These are phyloP conservation scores for Lichenothelia convexa DNA, from an alignment of 495 filamentous ascomycete species.

Conservation along the genomic window DNA sequence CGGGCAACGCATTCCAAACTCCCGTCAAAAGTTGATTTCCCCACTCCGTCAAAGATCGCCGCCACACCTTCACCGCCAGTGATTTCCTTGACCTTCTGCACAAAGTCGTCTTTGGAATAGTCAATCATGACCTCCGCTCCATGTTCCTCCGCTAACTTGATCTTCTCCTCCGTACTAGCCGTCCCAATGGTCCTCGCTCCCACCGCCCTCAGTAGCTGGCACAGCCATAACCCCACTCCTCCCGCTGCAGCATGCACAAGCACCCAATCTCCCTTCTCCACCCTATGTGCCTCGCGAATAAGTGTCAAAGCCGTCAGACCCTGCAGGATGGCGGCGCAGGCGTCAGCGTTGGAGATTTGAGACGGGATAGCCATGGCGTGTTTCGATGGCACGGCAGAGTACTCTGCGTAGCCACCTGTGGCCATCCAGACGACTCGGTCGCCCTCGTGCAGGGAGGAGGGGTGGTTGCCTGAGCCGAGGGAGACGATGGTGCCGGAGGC, in stretches of 20 bases:
- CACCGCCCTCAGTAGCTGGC: constrained; percentile 51
- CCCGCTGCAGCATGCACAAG: constrained; percentile 85
- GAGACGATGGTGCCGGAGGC: constrained; percentile 45
- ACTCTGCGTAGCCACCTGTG: constrained; percentile 55
- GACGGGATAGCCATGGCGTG: constrained; percentile 47
- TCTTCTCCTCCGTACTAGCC: constrained; percentile 56
- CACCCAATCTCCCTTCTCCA: constrained; percentile 64
- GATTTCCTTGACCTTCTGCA: constrained; percentile 18
- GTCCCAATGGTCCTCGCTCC: constrained; percentile 76
- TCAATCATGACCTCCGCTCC: constrained; percentile 60
- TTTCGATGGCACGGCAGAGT: constrained; percentile 39
- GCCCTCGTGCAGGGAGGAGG: constrained; percentile 11
- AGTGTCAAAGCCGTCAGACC: constrained; percentile 75
- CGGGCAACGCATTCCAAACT: constrained; percentile 58
- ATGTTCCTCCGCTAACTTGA: constrained; percentile 58
- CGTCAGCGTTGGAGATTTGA: constrained; percentile 41
- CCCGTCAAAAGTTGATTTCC: constrained; percentile 70
- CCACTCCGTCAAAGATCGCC: constrained; percentile 81
- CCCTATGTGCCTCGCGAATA: constrained; percentile 54
- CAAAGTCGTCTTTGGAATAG: constrained; percentile 39
- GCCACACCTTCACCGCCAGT: constrained; percentile 39
- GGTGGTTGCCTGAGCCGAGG: constrained; percentile 23
- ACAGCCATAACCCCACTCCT: constrained; percentile 63
- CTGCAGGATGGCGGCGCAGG: constrained; percentile 52
- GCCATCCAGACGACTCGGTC: constrained; percentile 26